These are phyloP conservation scores for Plasmodium inui DNA, from an alignment of 169 alveolate genomes.

Conservation along the genomic window DNA sequence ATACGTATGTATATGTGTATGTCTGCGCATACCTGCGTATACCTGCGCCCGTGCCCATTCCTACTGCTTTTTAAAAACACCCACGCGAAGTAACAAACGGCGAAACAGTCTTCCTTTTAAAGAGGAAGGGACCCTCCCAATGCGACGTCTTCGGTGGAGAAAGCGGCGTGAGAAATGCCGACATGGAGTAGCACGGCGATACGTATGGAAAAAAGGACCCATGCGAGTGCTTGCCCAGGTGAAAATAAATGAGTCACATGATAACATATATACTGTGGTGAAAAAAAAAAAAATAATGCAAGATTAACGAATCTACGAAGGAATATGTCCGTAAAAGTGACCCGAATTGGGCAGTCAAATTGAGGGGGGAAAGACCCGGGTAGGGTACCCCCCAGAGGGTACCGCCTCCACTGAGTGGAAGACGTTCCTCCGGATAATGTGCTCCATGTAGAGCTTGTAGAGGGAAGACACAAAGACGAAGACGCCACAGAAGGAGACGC, in stretches of 20 bases:
- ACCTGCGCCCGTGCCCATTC: background rate
- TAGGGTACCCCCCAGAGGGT: background rate
- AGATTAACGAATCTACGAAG: background rate
- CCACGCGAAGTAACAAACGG: background rate
- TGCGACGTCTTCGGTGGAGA: background rate
- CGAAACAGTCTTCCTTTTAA: background rate
- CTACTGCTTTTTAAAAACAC: background rate
- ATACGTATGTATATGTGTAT: conserved; percentile 6
- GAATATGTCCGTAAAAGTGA: background rate
- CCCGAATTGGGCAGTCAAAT: background rate
- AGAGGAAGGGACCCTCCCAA: background rate
- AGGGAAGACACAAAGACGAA: conserved; percentile 49
- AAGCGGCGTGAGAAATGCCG: too few relatives aligned
- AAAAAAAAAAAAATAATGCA: too few relatives aligned
- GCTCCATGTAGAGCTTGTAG: conserved; percentile 39
- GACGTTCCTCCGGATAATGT: conserved; percentile 12
- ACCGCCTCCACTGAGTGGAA: background rate
- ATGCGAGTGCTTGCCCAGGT: background rate
- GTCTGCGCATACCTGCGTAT: background rate
- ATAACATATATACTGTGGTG: background rate
- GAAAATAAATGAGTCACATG: background rate
- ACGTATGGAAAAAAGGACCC: background rate
- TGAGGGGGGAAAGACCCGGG: background rate
- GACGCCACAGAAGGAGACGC: conserved; percentile 26
- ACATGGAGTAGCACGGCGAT: background rate